Conservation (phyloP, 345 rosid genomes). For the Draba incana region DNA sequence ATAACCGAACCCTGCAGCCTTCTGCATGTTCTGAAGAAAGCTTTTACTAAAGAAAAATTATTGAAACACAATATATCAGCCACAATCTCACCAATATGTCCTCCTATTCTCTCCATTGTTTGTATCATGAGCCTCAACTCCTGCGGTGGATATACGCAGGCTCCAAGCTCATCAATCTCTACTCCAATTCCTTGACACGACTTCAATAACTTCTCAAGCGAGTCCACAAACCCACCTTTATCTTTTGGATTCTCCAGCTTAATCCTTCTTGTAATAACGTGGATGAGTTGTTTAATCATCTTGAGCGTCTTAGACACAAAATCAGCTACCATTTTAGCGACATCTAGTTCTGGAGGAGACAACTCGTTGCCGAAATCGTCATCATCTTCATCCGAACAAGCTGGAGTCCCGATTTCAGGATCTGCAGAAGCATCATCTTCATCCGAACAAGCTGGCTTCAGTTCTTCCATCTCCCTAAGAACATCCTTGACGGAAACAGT, state of each 20-base stretch:
- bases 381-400: constrained; percentile 42
- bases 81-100: constrained; percentile 39
- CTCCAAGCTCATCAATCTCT: constrained; percentile 78
- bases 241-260: constrained; percentile 62
- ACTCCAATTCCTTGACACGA: constrained; percentile 57
- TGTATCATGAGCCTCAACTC: constrained; percentile 56
- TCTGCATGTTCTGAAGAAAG: constrained; percentile 52
- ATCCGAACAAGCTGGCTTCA: constrained; percentile 51
- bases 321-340: constrained; percentile 52
- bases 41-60: constrained; percentile 41
- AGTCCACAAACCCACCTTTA: constrained; percentile 51
- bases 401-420: constrained; percentile 26
- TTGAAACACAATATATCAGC: constrained; percentile 44
- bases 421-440: constrained; percentile 30
- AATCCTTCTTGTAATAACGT: constrained; percentile 54
- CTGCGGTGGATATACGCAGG: constrained; percentile 81
- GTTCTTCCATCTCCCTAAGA: constrained; percentile 86
- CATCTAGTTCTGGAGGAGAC: constrained; percentile 69
- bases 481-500: constrained; percentile 82
- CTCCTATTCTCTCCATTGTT: constrained; percentile 48
- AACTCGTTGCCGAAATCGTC: constrained; percentile 67
- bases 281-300: constrained; percentile 68
- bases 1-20: constrained; percentile 45
- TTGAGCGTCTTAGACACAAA: constrained; percentile 57
- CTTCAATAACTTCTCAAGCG: constrained; percentile 70